These are phyloP conservation scores for Boletellus sp. DNA, from an alignment of 768 basidiomycete genomes.

Conservation along the genomic window DNA sequence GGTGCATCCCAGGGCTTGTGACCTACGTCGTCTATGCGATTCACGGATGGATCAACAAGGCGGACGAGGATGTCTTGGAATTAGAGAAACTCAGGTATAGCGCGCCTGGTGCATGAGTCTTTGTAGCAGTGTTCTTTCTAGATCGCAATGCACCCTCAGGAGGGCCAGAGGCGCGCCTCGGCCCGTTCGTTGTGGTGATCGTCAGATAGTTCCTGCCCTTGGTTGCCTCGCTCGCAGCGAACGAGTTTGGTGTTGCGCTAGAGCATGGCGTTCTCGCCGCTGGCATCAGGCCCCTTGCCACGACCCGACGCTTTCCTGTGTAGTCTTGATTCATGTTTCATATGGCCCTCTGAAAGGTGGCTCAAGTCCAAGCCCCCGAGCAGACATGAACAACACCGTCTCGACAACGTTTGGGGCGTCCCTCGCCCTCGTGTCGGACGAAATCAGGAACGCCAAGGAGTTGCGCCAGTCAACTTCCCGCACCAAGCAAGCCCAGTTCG, in stretches of 20 bases:
- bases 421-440: conserved; percentile 17
- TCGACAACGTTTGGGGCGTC: conserved; percentile 12
- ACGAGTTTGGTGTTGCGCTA: background rate
- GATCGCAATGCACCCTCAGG: no score
- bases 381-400: conserved; percentile 4
- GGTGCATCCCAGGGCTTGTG: conserved; percentile 42
- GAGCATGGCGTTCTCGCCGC: no score
- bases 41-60: conserved; percentile 41
- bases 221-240: no score
- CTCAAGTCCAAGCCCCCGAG: no score
- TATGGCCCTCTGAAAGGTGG: no score
- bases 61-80: conserved; percentile 44
- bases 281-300: no score
- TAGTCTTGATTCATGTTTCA: no score
- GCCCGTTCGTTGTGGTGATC: no score
- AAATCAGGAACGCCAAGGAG: conserved; percentile 3
- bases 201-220: no score
- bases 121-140: no score
- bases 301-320: no score
- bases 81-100: conserved; percentile 53
- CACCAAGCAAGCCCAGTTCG: conserved; percentile 29
- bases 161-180: no score
- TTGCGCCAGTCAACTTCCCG: conserved; percentile 9
- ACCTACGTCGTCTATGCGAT: conserved; percentile 46
- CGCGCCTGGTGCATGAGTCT: conserved; percentile 48